phyloP scores from a whole-genome alignment of 2,329 filamentous ascomycete genomes.

The Zopfia rhizophila region DNA sequence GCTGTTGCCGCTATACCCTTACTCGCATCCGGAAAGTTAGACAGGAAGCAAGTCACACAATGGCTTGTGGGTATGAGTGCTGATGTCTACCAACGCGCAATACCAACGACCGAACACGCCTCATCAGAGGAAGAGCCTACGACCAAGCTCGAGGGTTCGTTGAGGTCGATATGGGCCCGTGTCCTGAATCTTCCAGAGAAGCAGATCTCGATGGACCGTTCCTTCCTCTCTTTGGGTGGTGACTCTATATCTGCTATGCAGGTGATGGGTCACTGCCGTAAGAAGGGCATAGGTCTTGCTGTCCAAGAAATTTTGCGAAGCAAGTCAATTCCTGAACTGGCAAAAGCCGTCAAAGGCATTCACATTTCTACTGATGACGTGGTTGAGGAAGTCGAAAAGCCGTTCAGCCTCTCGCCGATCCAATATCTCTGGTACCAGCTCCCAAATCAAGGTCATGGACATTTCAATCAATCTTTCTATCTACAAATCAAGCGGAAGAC shows the following conservation, averaged over 20 bases:
- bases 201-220: slow-evolving; percentile 38
- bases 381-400: slow-evolving; percentile 39
- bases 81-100: slow-evolving; percentile 27
- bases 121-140: slow-evolving; percentile 7
- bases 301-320: slow-evolving; percentile 61
- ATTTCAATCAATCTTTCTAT: slow-evolving; percentile 50
- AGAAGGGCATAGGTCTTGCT: slow-evolving; percentile 56
- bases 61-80: slow-evolving; percentile 29
- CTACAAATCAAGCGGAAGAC: slow-evolving; percentile 40
- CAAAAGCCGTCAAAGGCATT: slow-evolving; percentile 31
- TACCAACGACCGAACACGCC: slow-evolving; percentile 16
- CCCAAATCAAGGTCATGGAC: slow-evolving; percentile 42
- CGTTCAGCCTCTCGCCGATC: slow-evolving; percentile 45
- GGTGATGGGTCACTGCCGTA: slow-evolving; percentile 59
- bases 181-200: slow-evolving; percentile 40
- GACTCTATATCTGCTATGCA: slow-evolving; percentile 64
- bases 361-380: slow-evolving; percentile 27
- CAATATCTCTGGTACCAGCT: slow-evolving; percentile 45
- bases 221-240: slow-evolving; percentile 59
- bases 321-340: slow-evolving; percentile 55
- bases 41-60: slow-evolving; percentile 21
- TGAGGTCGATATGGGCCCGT: slow-evolving; percentile 43
- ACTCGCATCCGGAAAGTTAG: slow-evolving; percentile 28
- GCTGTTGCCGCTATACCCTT: slow-evolving; percentile 27
- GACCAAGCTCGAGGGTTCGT: slow-evolving; percentile 26